A percentile compares a stretch with the other conserved stretches of the same genome.
Evolutionary conservation across 2,329 filamentous ascomycete species (phyloP).

Genomic region (Podosphaera fusca): DNA sequence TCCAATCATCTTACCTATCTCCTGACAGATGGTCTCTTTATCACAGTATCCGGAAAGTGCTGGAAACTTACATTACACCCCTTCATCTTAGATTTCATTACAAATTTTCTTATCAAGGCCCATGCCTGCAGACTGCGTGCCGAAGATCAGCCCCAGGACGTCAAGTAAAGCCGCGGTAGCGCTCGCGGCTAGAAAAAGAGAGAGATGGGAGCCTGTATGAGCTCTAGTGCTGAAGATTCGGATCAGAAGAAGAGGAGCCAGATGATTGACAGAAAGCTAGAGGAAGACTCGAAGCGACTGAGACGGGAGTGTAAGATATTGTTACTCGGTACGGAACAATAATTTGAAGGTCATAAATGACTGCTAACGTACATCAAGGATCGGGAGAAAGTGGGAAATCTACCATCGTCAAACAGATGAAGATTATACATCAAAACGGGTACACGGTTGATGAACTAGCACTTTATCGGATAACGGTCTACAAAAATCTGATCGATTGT

Average conservation of each 20-base stretch:
- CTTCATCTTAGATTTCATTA: too few relatives aligned
- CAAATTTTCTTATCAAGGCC: background rate
- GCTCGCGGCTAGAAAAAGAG: slow-evolving; percentile 9
- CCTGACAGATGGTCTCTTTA: too few relatives aligned
- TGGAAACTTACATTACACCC: too few relatives aligned
- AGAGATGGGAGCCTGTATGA: slow-evolving; percentile 85
- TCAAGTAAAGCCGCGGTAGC: slow-evolving; percentile 8
- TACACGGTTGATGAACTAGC: slow-evolving; percentile 86
- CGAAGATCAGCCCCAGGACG: background rate
- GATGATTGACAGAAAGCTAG: slow-evolving; percentile 77
- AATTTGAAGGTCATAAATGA: background rate
- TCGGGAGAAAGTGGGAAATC: slow-evolving; percentile 98
- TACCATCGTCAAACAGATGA: slow-evolving; percentile 99
- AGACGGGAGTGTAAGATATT: slow-evolving; percentile 98
- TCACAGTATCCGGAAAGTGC: too few relatives aligned
- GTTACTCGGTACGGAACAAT: slow-evolving; percentile 48
- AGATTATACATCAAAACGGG: slow-evolving; percentile 96
- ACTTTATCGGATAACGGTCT: slow-evolving; percentile 87
- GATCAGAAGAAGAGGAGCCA: slow-evolving; percentile 94
- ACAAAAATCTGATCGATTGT: slow-evolving; percentile 95
- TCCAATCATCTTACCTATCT: too few relatives aligned
- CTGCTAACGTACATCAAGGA: slow-evolving; percentile 28
- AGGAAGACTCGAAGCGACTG: slow-evolving; percentile 82
- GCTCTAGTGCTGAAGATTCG: slow-evolving; percentile 54
- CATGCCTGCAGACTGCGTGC: background rate